phyloP scores from a whole-genome alignment of 441 rosid species.

The Bruguiera hainesii region DNA sequence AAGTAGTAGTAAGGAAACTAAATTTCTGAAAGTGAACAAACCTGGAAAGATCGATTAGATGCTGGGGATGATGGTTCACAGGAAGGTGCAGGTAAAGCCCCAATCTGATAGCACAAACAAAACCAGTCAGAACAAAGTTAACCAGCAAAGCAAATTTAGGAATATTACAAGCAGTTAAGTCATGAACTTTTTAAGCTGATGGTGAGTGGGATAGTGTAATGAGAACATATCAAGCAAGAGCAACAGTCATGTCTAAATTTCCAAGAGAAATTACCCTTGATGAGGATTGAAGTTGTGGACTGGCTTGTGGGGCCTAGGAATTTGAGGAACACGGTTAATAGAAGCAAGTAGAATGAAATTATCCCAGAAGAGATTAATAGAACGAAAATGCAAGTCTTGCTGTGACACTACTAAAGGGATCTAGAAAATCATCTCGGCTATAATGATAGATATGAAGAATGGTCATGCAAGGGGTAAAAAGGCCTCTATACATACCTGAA shows the following conservation, averaged over 20 bases:
- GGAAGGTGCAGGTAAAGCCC: slow-evolving; percentile 50
- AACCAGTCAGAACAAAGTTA: slow-evolving; percentile 6
- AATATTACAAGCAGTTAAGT: too few relatives aligned
- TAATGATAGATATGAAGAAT: not conserved
- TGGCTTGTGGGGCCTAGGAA: slow-evolving; percentile 57
- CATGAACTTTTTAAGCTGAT: slow-evolving; percentile 1
- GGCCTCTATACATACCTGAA: slow-evolving; percentile 40
- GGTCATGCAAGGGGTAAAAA: not conserved
- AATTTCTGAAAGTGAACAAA: slow-evolving; percentile 23
- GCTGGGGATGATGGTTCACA: slow-evolving; percentile 38
- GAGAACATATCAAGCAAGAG: not conserved
- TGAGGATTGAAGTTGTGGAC: slow-evolving; percentile 41
- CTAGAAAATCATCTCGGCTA: not conserved
- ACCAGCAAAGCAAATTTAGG: not conserved
- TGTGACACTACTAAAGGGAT: not conserved
- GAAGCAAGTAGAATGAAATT: not conserved
- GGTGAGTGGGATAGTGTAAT: not conserved
- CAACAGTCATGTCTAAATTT: not conserved
- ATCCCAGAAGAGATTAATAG: not conserved
- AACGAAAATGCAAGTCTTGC: not conserved
- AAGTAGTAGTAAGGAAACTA: too few relatives aligned
- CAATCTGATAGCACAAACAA: slow-evolving; percentile 34
- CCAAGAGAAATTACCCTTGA: slow-evolving; percentile 47
- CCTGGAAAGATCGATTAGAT: slow-evolving; percentile 53
- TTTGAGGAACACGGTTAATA: slow-evolving; percentile 12